These are phyloP conservation scores for Aspergillus sp. DNA, from an alignment of 2,329 filamentous ascomycete genomes.

Conservation along the genomic window DNA sequence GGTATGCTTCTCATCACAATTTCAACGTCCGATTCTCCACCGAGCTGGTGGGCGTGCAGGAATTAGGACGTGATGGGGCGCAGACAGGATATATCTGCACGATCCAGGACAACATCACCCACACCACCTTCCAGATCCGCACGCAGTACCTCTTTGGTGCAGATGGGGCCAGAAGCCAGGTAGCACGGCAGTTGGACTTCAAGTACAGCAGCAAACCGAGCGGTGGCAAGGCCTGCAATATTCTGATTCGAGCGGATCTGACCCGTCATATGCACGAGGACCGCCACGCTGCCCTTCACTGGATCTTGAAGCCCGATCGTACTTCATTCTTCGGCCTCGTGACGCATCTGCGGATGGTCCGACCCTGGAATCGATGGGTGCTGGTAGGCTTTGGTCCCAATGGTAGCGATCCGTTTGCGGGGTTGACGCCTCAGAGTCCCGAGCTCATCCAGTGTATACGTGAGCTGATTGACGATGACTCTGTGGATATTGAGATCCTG, in stretches of 20 bases:
- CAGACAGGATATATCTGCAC: no score
- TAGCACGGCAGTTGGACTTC: background rate
- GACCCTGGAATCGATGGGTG: background rate
- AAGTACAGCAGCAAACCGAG: constrained; percentile 4
- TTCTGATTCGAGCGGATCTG: constrained; percentile 1
- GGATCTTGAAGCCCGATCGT: constrained; percentile 2
- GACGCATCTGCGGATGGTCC: no score
- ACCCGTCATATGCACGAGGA: background rate
- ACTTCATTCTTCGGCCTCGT: background rate
- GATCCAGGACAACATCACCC: no score
- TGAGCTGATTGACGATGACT: background rate
- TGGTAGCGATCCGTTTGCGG: background rate
- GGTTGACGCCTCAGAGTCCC: background rate
- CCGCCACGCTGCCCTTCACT: background rate
- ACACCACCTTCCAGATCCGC: no score
- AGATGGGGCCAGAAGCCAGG: constrained; percentile 3
- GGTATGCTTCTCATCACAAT: no score
- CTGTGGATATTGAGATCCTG: constrained; percentile 4
- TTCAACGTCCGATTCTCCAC: no score
- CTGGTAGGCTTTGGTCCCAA: background rate
- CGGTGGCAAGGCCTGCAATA: constrained; percentile 3
- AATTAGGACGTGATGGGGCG: no score
- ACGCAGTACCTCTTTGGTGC: constrained; percentile 2
- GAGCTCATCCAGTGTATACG: background rate
- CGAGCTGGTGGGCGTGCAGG: no score